Evolutionary conservation across 257 asterid species (phyloP), one percentile per base, ranked within the genome.

Genomic region (Echites panduratus): DNA sequence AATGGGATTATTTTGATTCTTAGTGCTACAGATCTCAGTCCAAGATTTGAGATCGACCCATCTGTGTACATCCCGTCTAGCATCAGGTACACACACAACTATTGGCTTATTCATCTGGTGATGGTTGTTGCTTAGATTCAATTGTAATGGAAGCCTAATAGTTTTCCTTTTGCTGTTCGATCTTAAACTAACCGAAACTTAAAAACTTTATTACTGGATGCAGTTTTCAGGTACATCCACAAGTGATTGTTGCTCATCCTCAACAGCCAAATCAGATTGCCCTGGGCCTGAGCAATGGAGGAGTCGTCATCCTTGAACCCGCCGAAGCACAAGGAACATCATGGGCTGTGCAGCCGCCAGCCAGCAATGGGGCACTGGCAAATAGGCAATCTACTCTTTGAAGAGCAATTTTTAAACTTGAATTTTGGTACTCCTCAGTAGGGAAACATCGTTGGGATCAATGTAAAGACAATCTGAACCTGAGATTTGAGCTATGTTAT

Each of bases 161-260:
- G 5, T 13, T 9, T 5, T 38, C n/a, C 41, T 70, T 9, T 0
- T 19, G 14, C 5, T 44, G 2, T 40, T 13, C 38, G 5, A n/a
- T n/a, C n/a, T 27, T 70, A 20, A 49, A 5, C 19, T 48, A 8
- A 29, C 38, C 32, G 22, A 22, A 26, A 38, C 35, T 63, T 32
- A 14, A 26, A 32, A n/a, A 22, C 64, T 6, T 2, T 48, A n/a
- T 61, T 53, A 45, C 44, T 58, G 61, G 72, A 49, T 80, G 85
- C 82, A 81, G 91, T 62, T 67, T 54, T 67, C 32, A 73, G 71
- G 87, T 69, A 74, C 70, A 76, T 35, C 93, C 93, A 57, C 17
- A 76, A 48, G 90, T 89, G 75, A 80, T 89, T 26, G 90, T 91
- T 48, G 90, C 93, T 73, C 89, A 91, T 82, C 96, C 96, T 9